Base-by-base conservation (phyloP, 306 rosid genomes). In the Urtica urens region DNA sequence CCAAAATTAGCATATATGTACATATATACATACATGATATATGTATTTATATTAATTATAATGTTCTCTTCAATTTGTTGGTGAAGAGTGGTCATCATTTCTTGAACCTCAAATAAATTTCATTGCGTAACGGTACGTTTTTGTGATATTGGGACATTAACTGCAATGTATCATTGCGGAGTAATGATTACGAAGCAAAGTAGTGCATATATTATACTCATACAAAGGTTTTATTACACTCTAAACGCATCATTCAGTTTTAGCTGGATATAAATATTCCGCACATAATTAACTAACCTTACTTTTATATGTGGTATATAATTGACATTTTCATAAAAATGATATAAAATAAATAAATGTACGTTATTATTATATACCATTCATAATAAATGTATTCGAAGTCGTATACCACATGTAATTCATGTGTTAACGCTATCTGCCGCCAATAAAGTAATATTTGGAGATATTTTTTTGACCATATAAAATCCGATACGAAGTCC, bases 91-190 rank as follows among this genome's bases (percentile, higher is more conserved):
- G 71, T 24, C 41, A 19, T 47, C 30, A 59, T 41, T 24, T 49
- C 48, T 22, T 43, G 30, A 53, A 58, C 60, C 53, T 59, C 20
- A 23, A 45, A 45, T 23, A 38, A 53, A 43, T 60, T 59, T 60
- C 79, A 71, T 51, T 76, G 83, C 61, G 49, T 38, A 69, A 55
- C 38, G 66, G 59, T 51, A 21, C 42, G 25, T 67, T 59, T n/a
- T 71, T 58, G 33, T 55, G 55, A 4, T 26, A 60, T 51, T 29
- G 40, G 57, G 27, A 46, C 51, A 38, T 63, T 63, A 40, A 71
- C 55, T 76, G 37, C 65, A 19, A 60, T 64, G 62, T 24, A 67
- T 64, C 29, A 64, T 64, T 62, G 64, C 70, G 54, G 55, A 52
- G 65, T 63, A 58, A 73, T 76, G 66, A 80, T 81, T 57, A 46